These are phyloP conservation scores for Metschnikowia dekortorum DNA, from an alignment of 805 yeast genomes.

Conservation along the genomic window DNA sequence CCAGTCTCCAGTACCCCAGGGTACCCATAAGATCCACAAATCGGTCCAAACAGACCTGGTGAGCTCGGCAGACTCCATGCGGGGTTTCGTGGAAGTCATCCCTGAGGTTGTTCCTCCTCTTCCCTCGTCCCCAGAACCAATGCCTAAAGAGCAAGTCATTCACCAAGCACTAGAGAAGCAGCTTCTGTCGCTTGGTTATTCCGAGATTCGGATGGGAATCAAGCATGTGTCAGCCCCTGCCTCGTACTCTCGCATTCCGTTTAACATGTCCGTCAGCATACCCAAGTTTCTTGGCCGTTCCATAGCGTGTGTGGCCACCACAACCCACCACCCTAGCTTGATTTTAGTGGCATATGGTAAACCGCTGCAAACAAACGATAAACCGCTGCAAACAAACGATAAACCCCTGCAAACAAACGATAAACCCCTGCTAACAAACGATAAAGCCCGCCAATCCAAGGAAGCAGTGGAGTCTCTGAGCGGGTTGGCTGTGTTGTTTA, in stretches of 20 bases:
- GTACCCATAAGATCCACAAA: conserved; percentile 17
- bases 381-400: background rate
- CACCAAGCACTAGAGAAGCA: conserved; percentile 1
- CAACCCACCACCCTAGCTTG: conserved; percentile 11
- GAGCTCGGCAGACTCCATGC: background rate
- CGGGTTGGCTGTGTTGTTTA: conserved; percentile 35
- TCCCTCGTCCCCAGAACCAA: background rate
- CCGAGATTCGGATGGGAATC: conserved; percentile 15
- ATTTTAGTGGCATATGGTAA: conserved; percentile 14
- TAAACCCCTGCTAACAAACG: background rate
- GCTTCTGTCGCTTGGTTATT: conserved; percentile 4
- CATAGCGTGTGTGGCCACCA: conserved; percentile 9
- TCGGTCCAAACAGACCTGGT: conserved; percentile 19
- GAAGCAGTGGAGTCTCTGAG: conserved; percentile 9
- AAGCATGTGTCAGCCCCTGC: background rate
- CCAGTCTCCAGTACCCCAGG: background rate
- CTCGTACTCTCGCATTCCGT: conserved; percentile 9
- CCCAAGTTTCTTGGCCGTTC: conserved; percentile 10
- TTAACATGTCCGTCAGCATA: conserved; percentile 6
- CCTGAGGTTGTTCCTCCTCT: background rate
- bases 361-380: background rate
- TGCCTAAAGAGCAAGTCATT: background rate
- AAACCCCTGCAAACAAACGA: background rate
- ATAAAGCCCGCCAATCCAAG: background rate
- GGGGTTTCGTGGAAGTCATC: background rate